Conservation (phyloP, 352 stramenopile genomes). For the Pythium scleroteichum region DNA sequence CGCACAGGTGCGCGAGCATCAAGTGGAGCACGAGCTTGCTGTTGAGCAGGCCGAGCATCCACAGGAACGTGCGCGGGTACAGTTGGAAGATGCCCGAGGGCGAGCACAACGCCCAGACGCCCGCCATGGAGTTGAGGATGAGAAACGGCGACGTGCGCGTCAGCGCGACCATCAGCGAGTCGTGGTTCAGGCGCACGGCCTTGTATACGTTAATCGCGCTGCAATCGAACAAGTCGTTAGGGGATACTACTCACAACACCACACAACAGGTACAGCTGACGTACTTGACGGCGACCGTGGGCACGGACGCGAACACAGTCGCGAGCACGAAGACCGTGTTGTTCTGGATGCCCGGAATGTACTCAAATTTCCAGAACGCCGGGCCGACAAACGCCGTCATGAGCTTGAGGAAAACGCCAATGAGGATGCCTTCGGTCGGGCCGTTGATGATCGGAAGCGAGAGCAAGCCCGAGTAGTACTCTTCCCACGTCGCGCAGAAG, state of each 20-base stretch:
- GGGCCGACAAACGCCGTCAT: conserved; percentile 62
- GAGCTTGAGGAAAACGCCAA: conserved; percentile 75
- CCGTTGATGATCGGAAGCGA: conserved; percentile 97
- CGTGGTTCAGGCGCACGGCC: conserved; percentile 62
- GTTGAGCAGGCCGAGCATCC: conserved; percentile 87
- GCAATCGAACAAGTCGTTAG: neutral
- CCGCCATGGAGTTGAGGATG: conserved; percentile 68
- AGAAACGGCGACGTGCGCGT: conserved; percentile 79
- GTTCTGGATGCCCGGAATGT: conserved; percentile 66
- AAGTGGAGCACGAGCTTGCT: conserved; percentile 90
- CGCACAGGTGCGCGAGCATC: conserved; percentile 86
- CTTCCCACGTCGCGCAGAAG: conserved; percentile 89
- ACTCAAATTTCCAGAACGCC: conserved; percentile 72
- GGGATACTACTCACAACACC: conserved; percentile 4
- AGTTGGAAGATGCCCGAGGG: conserved; percentile 70
- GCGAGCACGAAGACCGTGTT: conserved; percentile 82
- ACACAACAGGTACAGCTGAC: conserved; percentile 20
- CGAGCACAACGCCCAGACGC: conserved; percentile 70
- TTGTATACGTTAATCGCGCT: conserved; percentile 76
- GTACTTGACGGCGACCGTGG: conserved; percentile 80
- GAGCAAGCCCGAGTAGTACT: conserved; percentile 94
- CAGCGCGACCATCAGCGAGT: conserved; percentile 77
- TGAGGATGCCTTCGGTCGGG: conserved; percentile 95
- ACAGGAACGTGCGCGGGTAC: conserved; percentile 83
- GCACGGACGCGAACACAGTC: conserved; percentile 54